These are phyloP conservation scores for Colletotrichum tropicicola DNA, from an alignment of 2,329 filamentous ascomycete genomes.

Conservation along the genomic window DNA sequence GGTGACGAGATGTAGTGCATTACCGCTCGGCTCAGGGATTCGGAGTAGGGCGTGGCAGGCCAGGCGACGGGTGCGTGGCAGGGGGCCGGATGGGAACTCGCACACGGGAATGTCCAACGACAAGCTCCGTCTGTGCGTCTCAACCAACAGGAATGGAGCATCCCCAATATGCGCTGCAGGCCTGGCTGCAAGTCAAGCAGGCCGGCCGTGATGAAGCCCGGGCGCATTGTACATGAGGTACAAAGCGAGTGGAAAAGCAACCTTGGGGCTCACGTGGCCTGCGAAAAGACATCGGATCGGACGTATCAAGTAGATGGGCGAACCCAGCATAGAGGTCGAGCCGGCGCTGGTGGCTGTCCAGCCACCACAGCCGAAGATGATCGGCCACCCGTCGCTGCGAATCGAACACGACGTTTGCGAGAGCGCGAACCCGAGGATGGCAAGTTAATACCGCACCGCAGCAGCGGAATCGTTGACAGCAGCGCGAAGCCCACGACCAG, in stretches of 20 bases:
- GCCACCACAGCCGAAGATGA: constrained; percentile 16
- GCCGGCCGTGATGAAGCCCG: constrained; percentile 13
- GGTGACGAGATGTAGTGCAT: constrained; percentile 27
- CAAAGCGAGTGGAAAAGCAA: neutral
- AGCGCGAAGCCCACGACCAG: neutral
- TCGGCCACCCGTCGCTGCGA: constrained; percentile 9
- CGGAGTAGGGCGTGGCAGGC: constrained; percentile 4
- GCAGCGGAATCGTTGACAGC: neutral
- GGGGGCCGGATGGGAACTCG: constrained; percentile 19
- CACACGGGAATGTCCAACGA: constrained; percentile 25
- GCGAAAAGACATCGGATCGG: constrained; percentile 20
- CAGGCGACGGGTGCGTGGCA: constrained; percentile 11
- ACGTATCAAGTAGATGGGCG: constrained; percentile 23
- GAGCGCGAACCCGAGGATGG: neutral
- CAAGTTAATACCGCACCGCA: constrained; percentile 22
- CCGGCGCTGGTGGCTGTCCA: constrained; percentile 5
- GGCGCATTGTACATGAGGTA: constrained; percentile 1
- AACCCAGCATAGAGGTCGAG: constrained; percentile 19
- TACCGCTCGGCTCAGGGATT: constrained; percentile 29
- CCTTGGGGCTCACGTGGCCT: constrained; percentile 24
- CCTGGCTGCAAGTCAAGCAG: constrained; percentile 26
- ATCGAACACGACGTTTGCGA: constrained; percentile 8
- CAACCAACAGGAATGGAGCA: constrained; percentile 30
- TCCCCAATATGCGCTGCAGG: constrained; percentile 23
- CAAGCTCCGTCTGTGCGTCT: constrained; percentile 27